Percentiles rank a stretch among this genome's conserved stretches.
Conservation (phyloP, 1,284 basidiomycete genomes). For the Sporisorium reilianum region DNA sequence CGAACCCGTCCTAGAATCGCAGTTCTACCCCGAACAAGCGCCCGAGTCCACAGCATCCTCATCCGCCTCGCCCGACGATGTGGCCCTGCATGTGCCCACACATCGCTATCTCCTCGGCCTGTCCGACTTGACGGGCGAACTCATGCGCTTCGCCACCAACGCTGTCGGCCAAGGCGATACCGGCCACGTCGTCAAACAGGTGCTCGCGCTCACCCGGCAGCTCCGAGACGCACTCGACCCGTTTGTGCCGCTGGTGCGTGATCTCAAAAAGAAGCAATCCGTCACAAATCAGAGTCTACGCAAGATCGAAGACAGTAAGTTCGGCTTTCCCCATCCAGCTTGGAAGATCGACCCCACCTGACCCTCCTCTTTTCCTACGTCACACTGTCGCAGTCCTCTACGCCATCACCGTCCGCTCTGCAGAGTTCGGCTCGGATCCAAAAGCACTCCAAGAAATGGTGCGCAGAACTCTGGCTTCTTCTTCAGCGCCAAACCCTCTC, state of each 20-base stretch:
- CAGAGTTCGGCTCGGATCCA: slow-evolving; percentile 53
- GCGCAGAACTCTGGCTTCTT: slow-evolving; percentile 37
- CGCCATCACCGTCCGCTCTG: slow-evolving; percentile 54
- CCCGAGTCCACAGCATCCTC: background rate
- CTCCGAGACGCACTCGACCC: slow-evolving; percentile 76
- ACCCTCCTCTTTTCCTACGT: background rate
- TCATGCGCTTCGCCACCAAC: slow-evolving; percentile 89
- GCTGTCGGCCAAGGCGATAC: slow-evolving; percentile 52
- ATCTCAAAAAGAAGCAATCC: slow-evolving; percentile 86
- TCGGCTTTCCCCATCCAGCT: too few species aligned
- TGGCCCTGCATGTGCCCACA: slow-evolving; percentile 70
- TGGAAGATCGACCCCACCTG: background rate
- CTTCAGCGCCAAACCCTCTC: slow-evolving; percentile 10
- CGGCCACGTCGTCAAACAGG: slow-evolving; percentile 35
- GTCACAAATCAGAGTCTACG: slow-evolving; percentile 86
- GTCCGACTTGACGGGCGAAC: slow-evolving; percentile 93
- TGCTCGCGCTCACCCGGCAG: slow-evolving; percentile 52
- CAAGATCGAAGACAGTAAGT: slow-evolving; percentile 92
- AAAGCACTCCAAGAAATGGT: slow-evolving; percentile 57
- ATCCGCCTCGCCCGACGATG: background rate
- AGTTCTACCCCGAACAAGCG: slow-evolving; percentile 17
- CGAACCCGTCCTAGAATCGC: slow-evolving; percentile 16
- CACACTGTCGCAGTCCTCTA: slow-evolving; percentile 51
- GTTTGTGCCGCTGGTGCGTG: slow-evolving; percentile 77
- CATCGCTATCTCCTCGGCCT: slow-evolving; percentile 91